These are phyloP conservation scores for Fistulinella staudtii DNA, from an alignment of 1,284 basidiomycete genomes.

Conservation along the genomic window DNA sequence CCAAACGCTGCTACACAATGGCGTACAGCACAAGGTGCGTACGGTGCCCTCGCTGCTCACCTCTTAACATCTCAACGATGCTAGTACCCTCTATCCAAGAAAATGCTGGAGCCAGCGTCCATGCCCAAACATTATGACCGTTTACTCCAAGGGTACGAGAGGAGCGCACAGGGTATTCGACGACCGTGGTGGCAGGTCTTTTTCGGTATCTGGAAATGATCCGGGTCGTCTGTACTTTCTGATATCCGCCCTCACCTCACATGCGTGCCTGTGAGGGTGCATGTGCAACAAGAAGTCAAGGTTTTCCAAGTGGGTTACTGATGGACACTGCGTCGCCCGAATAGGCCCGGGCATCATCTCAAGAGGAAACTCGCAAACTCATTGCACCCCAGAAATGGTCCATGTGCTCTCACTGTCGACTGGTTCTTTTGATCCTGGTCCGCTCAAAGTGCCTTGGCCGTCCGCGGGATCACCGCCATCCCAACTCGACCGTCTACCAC, in stretches of 20 bases:
- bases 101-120: constrained; percentile 61
- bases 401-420: neutral
- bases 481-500: constrained; percentile 2
- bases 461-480: constrained; percentile 9
- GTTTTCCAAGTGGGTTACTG: too few species aligned
- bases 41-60: neutral
- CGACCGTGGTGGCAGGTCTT: constrained; percentile 80
- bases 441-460: neutral
- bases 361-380: neutral
- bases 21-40: constrained; percentile 53
- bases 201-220: constrained; percentile 64
- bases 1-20: constrained; percentile 49
- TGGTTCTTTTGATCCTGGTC: neutral
- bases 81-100: constrained; percentile 62
- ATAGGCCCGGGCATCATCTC: neutral
- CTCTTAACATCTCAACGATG: neutral
- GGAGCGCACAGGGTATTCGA: constrained; percentile 67
- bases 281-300: neutral
- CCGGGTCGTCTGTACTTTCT: neutral
- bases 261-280: too few species aligned
- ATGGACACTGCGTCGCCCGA: too few species aligned
- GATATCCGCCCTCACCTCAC: too few species aligned
- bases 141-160: constrained; percentile 65
- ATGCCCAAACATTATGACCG: constrained; percentile 68
- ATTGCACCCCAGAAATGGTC: neutral